These are phyloP conservation scores for Apiotrichum siamense DNA, from an alignment of 1,284 basidiomycete species.

Conservation along the genomic window DNA sequence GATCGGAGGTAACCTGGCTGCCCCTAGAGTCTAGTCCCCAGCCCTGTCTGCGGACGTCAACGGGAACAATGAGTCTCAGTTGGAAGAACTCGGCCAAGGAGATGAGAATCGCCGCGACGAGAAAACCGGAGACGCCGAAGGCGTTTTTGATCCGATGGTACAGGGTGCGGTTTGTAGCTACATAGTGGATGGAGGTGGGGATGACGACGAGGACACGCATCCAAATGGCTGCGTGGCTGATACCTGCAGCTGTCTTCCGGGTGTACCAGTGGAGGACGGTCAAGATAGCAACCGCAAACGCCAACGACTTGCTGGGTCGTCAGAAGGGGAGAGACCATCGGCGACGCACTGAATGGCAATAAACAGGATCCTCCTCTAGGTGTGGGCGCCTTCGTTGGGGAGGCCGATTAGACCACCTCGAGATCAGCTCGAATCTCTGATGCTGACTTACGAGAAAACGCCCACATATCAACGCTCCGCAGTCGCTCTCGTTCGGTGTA, in stretches of 20 bases:
- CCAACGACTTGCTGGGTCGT: not conserved
- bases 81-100: not conserved
- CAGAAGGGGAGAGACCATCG: not conserved
- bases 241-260: not conserved
- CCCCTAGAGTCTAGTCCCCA: not conserved
- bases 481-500: too few species aligned
- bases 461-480: not conserved
- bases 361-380: not conserved
- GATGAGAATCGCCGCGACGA: not conserved
- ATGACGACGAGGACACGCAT: not conserved
- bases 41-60: not conserved
- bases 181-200: not conserved
- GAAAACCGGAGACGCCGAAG: not conserved
- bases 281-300: not conserved
- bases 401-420: not conserved
- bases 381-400: not conserved
- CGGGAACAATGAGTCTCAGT: not conserved
- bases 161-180: not conserved
- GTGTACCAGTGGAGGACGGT: not conserved
- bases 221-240: not conserved
- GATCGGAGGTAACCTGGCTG: not conserved
- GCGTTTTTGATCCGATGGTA: not conserved
- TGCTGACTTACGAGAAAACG: not conserved
- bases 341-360: not conserved
- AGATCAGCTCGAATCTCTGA: not conserved